Evolutionary conservation across 2,329 filamentous ascomycete species (phyloP).

Genomic region (Chaetothyriales sp.): DNA sequence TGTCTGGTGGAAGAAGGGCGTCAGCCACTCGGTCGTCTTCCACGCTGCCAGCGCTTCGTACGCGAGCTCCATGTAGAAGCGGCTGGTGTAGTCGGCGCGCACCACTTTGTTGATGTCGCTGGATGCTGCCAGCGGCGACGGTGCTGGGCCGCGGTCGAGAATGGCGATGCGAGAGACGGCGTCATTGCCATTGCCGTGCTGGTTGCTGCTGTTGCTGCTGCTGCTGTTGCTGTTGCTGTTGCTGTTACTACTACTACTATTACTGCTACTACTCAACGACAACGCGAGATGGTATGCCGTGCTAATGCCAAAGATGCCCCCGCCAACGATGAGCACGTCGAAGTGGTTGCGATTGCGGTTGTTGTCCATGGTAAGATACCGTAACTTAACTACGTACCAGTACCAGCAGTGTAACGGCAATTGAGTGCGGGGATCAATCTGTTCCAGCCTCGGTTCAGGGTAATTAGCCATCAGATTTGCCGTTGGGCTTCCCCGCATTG

Average conservation of each 20-base stretch:
- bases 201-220: too few relatives aligned
- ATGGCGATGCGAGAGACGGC: conserved; percentile 39
- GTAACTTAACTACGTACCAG: too few relatives aligned
- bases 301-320: conserved; percentile 52
- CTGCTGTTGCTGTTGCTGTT: too few relatives aligned
- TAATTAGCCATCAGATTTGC: too few relatives aligned
- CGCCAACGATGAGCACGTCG: conserved; percentile 45
- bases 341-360: neutral
- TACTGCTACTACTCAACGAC: too few relatives aligned
- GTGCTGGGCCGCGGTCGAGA: conserved; percentile 42
- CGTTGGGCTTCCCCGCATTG: too few relatives aligned
- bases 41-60: conserved; percentile 54
- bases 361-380: too few relatives aligned
- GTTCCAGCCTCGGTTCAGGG: too few relatives aligned
- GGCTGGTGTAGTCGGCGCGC: conserved; percentile 53
- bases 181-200: conserved; percentile 18
- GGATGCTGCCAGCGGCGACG: conserved; percentile 46
- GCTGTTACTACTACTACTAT: too few relatives aligned
- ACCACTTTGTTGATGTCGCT: conserved; percentile 64
- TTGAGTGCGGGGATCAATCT: too few relatives aligned
- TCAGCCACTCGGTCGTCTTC: conserved; percentile 43
- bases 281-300: conserved; percentile 49
- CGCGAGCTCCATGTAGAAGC: conserved; percentile 50
- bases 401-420: too few relatives aligned
- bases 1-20: conserved; percentile 43